Evolutionary conservation across 768 basidiomycete species (phyloP).

Genomic region (Lactarius tabidus): DNA sequence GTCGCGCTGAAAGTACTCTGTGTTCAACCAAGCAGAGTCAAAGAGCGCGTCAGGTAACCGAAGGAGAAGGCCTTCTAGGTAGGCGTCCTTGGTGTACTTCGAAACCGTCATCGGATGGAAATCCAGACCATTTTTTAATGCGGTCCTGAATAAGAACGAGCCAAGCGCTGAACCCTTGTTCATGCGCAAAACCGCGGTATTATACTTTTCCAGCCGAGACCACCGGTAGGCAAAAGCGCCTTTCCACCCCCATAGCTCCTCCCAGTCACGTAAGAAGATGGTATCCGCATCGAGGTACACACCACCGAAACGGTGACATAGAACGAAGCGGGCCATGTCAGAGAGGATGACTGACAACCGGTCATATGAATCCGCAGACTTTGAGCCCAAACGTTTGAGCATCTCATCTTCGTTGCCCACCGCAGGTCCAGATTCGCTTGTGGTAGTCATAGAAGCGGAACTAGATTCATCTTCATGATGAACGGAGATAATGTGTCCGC

Average conservation of each 20-base stretch:
- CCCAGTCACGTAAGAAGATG: conserved; percentile 95
- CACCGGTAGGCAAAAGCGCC: conserved; percentile 97
- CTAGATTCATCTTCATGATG: conserved; percentile 42
- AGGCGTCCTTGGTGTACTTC: conserved; percentile 84
- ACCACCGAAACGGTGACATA: conserved; percentile 96
- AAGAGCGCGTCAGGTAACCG: conserved; percentile 94
- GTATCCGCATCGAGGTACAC: conserved; percentile 98
- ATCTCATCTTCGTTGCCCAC: conserved; percentile 43
- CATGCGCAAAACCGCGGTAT: conserved; percentile 92
- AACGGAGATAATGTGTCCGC: conserved; percentile 69
- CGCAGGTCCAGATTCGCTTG: conserved; percentile 18
- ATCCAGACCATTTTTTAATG: conserved; percentile 88
- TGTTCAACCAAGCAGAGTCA: conserved; percentile 95
- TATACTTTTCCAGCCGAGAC: conserved; percentile 89
- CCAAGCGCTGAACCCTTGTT: conserved; percentile 92
- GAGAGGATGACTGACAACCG: conserved; percentile 89
- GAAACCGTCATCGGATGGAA: conserved; percentile 98
- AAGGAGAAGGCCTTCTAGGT: conserved; percentile 76
- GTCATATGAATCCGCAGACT: conserved; percentile 84
- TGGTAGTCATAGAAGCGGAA: conserved; percentile 32
- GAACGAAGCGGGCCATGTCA: conserved; percentile 94
- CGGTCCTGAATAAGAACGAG: conserved; percentile 90
- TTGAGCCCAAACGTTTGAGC: conserved; percentile 83
- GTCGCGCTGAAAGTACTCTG: conserved; percentile 86
- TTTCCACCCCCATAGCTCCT: conserved; percentile 95